phyloP scores from a whole-genome alignment of 345 rosid species.

The Eutrema heterophyllum region DNA sequence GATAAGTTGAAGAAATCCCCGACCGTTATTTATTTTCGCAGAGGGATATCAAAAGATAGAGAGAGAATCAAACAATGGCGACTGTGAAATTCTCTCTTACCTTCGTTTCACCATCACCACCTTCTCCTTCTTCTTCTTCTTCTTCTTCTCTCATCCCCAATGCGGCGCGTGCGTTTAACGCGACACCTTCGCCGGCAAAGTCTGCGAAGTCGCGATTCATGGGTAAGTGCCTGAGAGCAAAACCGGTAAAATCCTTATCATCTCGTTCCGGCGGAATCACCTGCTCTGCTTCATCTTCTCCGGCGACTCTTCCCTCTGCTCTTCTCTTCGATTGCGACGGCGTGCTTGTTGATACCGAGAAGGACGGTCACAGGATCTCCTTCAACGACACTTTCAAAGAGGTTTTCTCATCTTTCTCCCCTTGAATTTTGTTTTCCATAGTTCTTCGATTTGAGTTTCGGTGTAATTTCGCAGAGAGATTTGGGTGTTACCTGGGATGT shows the following conservation, averaged over 20 bases:
- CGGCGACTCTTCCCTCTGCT: slow-evolving; percentile 63
- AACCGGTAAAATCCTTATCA: slow-evolving; percentile 3
- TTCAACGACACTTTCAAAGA: slow-evolving; percentile 90
- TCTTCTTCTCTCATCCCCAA: neutral
- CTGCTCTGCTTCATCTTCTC: slow-evolving; percentile 47
- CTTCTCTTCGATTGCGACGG: slow-evolving; percentile 94
- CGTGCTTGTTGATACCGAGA: slow-evolving; percentile 93
- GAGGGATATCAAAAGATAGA: neutral
- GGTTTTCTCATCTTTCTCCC: slow-evolving; percentile 25
- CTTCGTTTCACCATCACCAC: slow-evolving; percentile 22
- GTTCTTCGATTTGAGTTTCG: neutral
- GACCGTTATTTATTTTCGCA: slow-evolving; percentile 26
- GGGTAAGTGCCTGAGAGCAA: slow-evolving; percentile 17
- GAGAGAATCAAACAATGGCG: slow-evolving; percentile 27
- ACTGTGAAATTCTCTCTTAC: slow-evolving; percentile 37
- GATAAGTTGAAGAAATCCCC: slow-evolving; percentile 23
- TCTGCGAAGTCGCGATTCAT: slow-evolving; percentile 2
- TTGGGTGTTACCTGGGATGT: slow-evolving; percentile 89
- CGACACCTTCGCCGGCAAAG: slow-evolving; percentile 16
- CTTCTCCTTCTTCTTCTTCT: neutral
- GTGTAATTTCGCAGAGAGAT: slow-evolving; percentile 46
- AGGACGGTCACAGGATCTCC: slow-evolving; percentile 91
- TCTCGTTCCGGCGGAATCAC: slow-evolving; percentile 24
- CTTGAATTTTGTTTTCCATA: neutral
- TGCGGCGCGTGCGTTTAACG: slow-evolving; percentile 16